Conservation (phyloP, 2,329 filamentous ascomycete genomes). For the Aspergillus calidoustus region DNA sequence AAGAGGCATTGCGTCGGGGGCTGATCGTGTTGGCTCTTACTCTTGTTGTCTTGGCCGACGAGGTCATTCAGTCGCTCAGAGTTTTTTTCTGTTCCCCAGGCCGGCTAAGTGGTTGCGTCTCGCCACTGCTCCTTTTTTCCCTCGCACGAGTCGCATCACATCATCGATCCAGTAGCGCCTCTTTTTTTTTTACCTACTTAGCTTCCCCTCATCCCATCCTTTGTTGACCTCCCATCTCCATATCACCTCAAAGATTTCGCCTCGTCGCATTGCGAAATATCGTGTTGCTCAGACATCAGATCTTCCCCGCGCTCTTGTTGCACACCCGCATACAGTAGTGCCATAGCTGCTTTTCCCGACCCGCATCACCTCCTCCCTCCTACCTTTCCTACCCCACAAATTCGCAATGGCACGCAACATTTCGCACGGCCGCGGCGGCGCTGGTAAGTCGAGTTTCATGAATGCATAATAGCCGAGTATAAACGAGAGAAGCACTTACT, state of each 20-base stretch:
- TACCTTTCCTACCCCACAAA: not conserved
- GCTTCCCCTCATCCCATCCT: not conserved
- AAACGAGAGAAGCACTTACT: not conserved
- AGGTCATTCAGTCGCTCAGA: constrained; percentile 9
- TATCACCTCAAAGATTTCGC: not conserved
- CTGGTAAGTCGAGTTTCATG: constrained; percentile 51
- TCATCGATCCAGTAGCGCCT: constrained; percentile 1
- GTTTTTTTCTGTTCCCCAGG: not conserved
- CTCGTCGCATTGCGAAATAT: constrained; percentile 1
- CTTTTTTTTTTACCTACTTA: not conserved
- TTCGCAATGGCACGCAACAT: constrained; percentile 36
- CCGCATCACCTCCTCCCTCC: not conserved
- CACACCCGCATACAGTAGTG: not conserved
- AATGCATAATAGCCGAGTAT: not conserved
- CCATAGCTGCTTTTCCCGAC: not conserved
- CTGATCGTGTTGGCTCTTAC: not conserved
- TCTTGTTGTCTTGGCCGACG: not conserved
- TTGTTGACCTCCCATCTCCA: constrained; percentile 5
- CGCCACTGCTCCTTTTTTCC: constrained; percentile 6
- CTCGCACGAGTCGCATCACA: constrained; percentile 5
- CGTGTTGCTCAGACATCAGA: not conserved
- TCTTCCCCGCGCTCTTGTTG: not conserved
- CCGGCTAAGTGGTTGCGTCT: not conserved
- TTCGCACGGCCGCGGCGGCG: constrained; percentile 78
- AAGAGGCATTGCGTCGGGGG: not conserved